Conservation (phyloP, 2,329 filamentous ascomycete species). For the Colletotrichum liriopes region DNA sequence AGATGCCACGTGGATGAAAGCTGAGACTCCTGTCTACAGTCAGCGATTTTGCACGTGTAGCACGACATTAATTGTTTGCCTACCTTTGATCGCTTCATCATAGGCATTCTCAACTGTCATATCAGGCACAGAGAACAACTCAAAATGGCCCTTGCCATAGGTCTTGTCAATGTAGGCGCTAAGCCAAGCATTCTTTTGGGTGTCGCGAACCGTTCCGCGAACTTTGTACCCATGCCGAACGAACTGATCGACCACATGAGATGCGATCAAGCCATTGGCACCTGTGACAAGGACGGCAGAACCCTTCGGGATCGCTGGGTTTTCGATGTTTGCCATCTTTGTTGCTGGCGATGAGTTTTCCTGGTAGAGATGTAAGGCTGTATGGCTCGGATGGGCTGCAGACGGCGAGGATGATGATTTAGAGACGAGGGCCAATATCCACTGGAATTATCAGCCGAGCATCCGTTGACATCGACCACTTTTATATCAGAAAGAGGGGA, state of each 20-base stretch:
- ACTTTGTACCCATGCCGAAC: slow-evolving; percentile 59
- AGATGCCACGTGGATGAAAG: slow-evolving; percentile 58
- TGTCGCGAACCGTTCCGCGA: slow-evolving; percentile 59
- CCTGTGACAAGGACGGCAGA: slow-evolving; percentile 60
- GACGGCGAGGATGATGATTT: accelerated
- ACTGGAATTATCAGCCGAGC: neutral
- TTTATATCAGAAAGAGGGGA: neutral
- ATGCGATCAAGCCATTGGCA: slow-evolving; percentile 58
- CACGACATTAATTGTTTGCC: neutral
- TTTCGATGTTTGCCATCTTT: slow-evolving; percentile 16
- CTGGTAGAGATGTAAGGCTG: too few species aligned
- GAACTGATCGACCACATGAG: slow-evolving; percentile 57
- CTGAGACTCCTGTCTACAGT: slow-evolving; percentile 40
- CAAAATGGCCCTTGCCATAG: slow-evolving; percentile 54
- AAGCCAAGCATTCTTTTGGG: slow-evolving; percentile 53
- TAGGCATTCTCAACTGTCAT: slow-evolving; percentile 49
- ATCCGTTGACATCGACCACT: neutral
- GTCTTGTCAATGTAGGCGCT: slow-evolving; percentile 49
- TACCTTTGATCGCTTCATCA: slow-evolving; percentile 49
- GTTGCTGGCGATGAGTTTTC: neutral
- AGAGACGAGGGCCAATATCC: neutral
- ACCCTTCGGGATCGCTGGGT: slow-evolving; percentile 46
- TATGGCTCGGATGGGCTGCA: neutral
- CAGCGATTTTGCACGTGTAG: neutral
- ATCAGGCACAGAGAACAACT: slow-evolving; percentile 53